phyloP scores from a whole-genome alignment of 495 filamentous ascomycete genomes.

The Amorphotheca resinae region DNA sequence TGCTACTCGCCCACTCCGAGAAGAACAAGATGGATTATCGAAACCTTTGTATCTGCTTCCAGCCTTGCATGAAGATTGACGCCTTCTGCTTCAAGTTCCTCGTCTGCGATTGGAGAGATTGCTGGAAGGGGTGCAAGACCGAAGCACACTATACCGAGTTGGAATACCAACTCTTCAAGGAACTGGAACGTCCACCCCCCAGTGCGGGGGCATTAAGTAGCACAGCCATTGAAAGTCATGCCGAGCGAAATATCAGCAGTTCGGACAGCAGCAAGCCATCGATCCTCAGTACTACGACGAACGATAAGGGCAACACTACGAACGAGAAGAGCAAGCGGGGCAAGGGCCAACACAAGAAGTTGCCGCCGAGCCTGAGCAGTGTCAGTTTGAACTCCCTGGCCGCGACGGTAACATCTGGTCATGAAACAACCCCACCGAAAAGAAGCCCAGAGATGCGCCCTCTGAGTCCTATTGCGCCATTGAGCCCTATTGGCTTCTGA shows the following conservation, averaged over 20 bases:
- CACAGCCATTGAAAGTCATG: conserved; percentile 22
- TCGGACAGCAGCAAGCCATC: conserved; percentile 47
- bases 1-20: conserved; percentile 71
- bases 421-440: conserved; percentile 26
- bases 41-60: conserved; percentile 88
- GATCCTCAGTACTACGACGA: conserved; percentile 12
- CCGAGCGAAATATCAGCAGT: conserved; percentile 52
- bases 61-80: conserved; percentile 88
- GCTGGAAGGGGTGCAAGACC: conserved; percentile 92
- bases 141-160: conserved; percentile 65
- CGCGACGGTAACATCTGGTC: conserved; percentile 31
- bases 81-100: conserved; percentile 82
- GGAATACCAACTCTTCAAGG: conserved; percentile 53
- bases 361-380: conserved; percentile 19
- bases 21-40: conserved; percentile 92
- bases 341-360: conserved; percentile 28
- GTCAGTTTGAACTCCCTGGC: conserved; percentile 24
- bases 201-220: conserved; percentile 17
- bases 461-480: conserved; percentile 58
- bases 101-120: conserved; percentile 83
- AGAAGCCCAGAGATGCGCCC: conserved; percentile 28
- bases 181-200: conserved; percentile 5
- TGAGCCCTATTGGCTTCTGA: conserved; percentile 54
- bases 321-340: conserved; percentile 3
- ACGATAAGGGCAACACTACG: neutral